Evolutionary conservation across 1,284 basidiomycete genomes (phyloP).

Genomic region (Cutaneotrichosporon cavernicola): DNA sequence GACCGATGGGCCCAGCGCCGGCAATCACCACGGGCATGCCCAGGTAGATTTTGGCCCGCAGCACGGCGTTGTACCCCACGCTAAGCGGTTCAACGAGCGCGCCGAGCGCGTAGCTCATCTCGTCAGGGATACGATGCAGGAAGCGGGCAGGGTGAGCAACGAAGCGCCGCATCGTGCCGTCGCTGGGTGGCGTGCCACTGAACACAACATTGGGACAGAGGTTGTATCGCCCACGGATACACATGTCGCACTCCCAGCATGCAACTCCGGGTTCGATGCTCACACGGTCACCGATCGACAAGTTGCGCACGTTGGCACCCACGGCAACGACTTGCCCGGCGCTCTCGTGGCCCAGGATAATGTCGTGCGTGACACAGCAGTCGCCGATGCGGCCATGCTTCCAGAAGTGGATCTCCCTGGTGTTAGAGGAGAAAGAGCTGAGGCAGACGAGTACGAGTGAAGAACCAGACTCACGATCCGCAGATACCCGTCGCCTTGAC

Average conservation of each 20-base stretch:
- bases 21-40: conserved; percentile 45
- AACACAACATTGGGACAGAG: conserved; percentile 45
- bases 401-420: conserved; percentile 36
- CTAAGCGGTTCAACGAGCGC: conserved; percentile 52
- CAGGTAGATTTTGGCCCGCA: conserved; percentile 47
- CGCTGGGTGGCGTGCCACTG: conserved; percentile 37
- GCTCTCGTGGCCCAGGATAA: conserved; percentile 54
- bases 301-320: conserved; percentile 45
- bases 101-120: conserved; percentile 50
- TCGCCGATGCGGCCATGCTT: conserved; percentile 39
- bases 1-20: conserved; percentile 52
- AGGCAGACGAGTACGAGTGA: background rate
- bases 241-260: conserved; percentile 49
- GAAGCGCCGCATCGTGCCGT: conserved; percentile 48
- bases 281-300: conserved; percentile 53
- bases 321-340: conserved; percentile 51
- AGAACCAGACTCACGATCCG: conserved; percentile 14
- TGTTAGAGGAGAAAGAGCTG: background rate
- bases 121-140: conserved; percentile 53
- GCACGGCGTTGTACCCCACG: conserved; percentile 50
- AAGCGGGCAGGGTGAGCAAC: conserved; percentile 53
- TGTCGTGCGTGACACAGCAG: conserved; percentile 36
- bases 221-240: conserved; percentile 47
- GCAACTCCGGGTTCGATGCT: conserved; percentile 54
- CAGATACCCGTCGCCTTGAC: conserved; percentile 36